Base-by-base conservation (phyloP, 225 moss, liverwort and hornwort species). In the Pseudisothecium myosuroides region DNA sequence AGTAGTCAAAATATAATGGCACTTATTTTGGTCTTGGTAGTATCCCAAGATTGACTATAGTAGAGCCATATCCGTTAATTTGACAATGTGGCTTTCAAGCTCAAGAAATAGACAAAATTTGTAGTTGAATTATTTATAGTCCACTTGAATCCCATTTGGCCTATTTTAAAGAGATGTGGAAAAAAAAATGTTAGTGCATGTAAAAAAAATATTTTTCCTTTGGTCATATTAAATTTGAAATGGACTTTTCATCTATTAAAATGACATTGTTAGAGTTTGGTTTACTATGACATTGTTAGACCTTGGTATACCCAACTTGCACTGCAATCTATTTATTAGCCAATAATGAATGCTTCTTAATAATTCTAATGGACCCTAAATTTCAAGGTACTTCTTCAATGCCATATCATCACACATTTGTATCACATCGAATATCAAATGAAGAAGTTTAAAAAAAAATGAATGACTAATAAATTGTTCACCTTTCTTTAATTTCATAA, bases 101-200 rank as follows among this genome's bases (percentile, higher is more conserved):
- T 77, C 55, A 55, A 55, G 37, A 55, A 37, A 37, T 24, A 55
- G 4, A 23, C 2, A 37, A 37, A 36, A 36, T 15, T 0, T 6
- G 1, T 0, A 16, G 1, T 37, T 37, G 4, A 37, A 37, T 24
- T 55, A 55, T 55, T 37, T 0, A 55, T 77, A 1, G 37, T 55
- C 2, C 0, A 23, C 0, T 1, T 9, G 9, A 54, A 55, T 54
- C 37, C 9, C 4, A 55, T 37, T 15, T 24, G 24, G 5, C 2
- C 13, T 34, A 34, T 13, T 37, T 55, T 31, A 27, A 12, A 76
- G 22, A 52, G 4, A 13, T 22, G 2, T 13, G 2, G 34, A 34
- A 21, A 8, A 21, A 76, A 52, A 32, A 50, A 32, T 49, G 1
- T 4, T 52, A 1, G 0, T 34, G 0, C 8, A 34, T 29, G 5